Base-by-base conservation (phyloP, 176 grass and related monocot species). In the Bothriochloa decipiens region DNA sequence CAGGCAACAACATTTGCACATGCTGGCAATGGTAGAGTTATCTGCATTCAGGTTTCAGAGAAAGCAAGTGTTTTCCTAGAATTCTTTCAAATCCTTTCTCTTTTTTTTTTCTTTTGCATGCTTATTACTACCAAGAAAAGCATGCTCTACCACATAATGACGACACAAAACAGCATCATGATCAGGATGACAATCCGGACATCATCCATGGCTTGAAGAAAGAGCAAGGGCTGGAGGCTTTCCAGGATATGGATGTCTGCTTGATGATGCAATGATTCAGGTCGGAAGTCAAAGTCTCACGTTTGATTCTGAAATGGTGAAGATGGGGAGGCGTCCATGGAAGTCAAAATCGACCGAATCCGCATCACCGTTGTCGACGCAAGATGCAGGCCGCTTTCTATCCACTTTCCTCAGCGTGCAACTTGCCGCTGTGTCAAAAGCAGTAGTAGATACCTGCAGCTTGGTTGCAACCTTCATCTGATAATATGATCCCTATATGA, bases 321-420 rank as follows among this genome's bases (percentile, higher is more conserved):
- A 15, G 63, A 23, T 67, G 15, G 45, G 43, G 57, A 15, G 65
- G 11, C 42, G 70, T 6, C 70, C 69, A 23, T 42, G 37, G 29
- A 68, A 82, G 80, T 87, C 74, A 90, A 49, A 35, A 42, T 74
- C 8, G 79, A 90, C 61, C n/a, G 41, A 83, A 86, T 75, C 74
- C 66, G 73, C 49, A 9, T 82, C 79, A 61, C 55, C 65, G 53
- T n/a, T 77, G 33, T 65, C 65, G 29, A 71, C 25, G 64, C 5
- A 66, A 27, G 22, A 55, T 45, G 36, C 37, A 26, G 17, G 15
- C 23, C 4, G 42, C 35, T 65, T 77, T 64, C 72, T 27, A 36
- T 53, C 53, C 72, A 66, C 88, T 57, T 66, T 66, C 43, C 41
- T 66, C 53, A 26, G 5, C 0, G 76, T 32, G 74, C 83, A 82